phyloP scores from a whole-genome alignment of 2,329 filamentous ascomycete species.

The Exophiala aquamarina region DNA sequence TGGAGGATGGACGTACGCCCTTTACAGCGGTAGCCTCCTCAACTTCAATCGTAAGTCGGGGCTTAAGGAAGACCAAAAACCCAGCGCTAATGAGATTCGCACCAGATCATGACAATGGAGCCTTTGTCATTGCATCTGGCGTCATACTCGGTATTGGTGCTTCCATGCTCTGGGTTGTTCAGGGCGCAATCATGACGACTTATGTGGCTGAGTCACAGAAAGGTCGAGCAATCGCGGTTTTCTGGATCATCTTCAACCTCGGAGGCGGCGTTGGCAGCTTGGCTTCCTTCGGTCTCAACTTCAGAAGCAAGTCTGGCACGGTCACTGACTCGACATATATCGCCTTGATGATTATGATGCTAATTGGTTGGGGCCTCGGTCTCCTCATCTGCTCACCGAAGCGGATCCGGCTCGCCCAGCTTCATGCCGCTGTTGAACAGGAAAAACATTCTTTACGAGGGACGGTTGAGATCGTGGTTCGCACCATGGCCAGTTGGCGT shows the following conservation, averaged over 20 bases:
- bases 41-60: constrained; percentile 46
- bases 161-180: constrained; percentile 51
- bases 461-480: constrained; percentile 31
- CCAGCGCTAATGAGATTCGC: constrained; percentile 17
- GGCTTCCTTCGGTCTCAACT: constrained; percentile 51
- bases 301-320: constrained; percentile 30
- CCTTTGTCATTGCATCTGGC: constrained; percentile 51
- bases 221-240: constrained; percentile 84
- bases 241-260: constrained; percentile 94
- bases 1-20: constrained; percentile 48
- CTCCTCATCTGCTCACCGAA: constrained; percentile 51
- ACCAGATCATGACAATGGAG: constrained; percentile 43
- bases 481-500: constrained; percentile 46
- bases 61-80: too few relatives aligned
- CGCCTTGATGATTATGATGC: constrained; percentile 71
- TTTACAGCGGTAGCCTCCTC: constrained; percentile 51
- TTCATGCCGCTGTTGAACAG: constrained; percentile 38
- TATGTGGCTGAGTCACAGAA: constrained; percentile 81
- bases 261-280: constrained; percentile 82
- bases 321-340: constrained; percentile 66
- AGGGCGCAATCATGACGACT: constrained; percentile 61
- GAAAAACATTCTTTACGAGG: constrained; percentile 42
- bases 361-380: constrained; percentile 52
- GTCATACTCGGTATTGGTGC: constrained; percentile 51
- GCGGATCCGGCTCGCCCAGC: constrained; percentile 41